Evolutionary conservation across 169 alveolate species (phyloP), one percentile per base, ranked within the genome.

Genomic region (Theileria sp.): DNA sequence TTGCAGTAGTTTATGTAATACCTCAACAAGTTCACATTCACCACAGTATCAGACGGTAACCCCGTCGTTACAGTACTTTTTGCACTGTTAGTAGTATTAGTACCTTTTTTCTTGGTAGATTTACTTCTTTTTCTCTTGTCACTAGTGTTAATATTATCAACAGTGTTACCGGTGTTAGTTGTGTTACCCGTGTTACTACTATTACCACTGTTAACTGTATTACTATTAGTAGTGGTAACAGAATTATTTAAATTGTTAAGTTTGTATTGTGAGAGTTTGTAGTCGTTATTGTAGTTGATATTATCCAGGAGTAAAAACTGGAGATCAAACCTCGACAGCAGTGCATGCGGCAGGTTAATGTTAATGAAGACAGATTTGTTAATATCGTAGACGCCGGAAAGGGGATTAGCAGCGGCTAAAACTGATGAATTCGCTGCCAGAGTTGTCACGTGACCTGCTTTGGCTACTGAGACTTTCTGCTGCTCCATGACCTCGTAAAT

Each of bases 401-500:
- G 83, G 8, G 99, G 99, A 86, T 98, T 98, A 7, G 99, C 99
- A 10, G 99, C 99, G 0, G 99, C 99, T 83, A 98, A 85, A 28
- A 98, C 97, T 4, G 98, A 93, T 0, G 92, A 87, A 28, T 92
- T 61, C 7, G 94, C 94, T 34, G 92, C 88, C 93, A 90, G 79
- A 34, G 89, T 74, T 50, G 88, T 87, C 34, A 89, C 79, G 80
- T 90, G 99, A 12, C 99, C 99, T 28, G 99, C 98, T 89, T 98
- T 98, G 3, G 99, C 99, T 72, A 98, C 97, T 30, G 98, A 93
- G 1, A 98, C 99, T 15, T 99, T 96, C 92, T 98, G 97, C 86
- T 98, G 98, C 87, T 98, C 99, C 99, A 97, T 96, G 15, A 96
- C 99, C 89, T 98, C 99, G 79, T 98, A 98, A 61, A 98, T 97